phyloP scores from a whole-genome alignment of 202 grass and related monocot species.

The Schoenoplectus triqueter region DNA sequence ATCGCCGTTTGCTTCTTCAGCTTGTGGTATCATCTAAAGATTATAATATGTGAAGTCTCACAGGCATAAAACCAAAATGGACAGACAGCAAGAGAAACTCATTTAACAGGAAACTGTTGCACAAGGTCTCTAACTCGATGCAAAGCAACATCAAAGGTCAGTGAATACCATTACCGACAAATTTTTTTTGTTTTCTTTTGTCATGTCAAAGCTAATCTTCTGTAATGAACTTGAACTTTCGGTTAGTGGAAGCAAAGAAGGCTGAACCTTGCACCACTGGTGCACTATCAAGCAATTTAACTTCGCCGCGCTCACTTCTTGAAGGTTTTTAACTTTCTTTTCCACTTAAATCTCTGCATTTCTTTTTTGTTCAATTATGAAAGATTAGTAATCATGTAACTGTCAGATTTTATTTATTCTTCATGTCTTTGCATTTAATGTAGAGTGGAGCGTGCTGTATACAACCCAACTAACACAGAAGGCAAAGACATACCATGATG shows the following conservation, averaged over 20 bases:
- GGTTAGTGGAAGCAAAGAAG: conserved; percentile 19
- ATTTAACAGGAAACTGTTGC: conserved; percentile 19
- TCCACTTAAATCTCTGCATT: not conserved
- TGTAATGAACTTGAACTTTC: conserved; percentile 8
- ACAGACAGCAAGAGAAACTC: conserved; percentile 30
- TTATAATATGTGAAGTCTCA: not conserved
- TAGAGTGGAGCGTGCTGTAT: conserved; percentile 77
- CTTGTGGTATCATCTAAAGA: not conserved
- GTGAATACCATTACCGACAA: conserved; percentile 13
- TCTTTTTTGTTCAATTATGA: not conserved
- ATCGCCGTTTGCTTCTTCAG: not conserved
- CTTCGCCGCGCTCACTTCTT: conserved; percentile 1
- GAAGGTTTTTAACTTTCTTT: conserved; percentile 20
- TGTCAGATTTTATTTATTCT: not conserved
- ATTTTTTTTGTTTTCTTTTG: conserved; percentile 21
- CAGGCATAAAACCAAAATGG: not conserved
- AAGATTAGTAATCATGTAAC: not conserved
- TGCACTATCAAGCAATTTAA: conserved; percentile 20
- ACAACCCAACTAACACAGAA: conserved; percentile 76
- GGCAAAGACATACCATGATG: conserved; percentile 77
- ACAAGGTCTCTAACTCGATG: conserved; percentile 23
- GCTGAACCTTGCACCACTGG: conserved; percentile 17
- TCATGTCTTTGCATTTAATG: conserved; percentile 18
- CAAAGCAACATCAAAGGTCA: conserved; percentile 25
- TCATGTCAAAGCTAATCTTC: not conserved